These are phyloP conservation scores for Sugiyamaella chiloensis DNA, from an alignment of 805 yeast species.

Conservation along the genomic window DNA sequence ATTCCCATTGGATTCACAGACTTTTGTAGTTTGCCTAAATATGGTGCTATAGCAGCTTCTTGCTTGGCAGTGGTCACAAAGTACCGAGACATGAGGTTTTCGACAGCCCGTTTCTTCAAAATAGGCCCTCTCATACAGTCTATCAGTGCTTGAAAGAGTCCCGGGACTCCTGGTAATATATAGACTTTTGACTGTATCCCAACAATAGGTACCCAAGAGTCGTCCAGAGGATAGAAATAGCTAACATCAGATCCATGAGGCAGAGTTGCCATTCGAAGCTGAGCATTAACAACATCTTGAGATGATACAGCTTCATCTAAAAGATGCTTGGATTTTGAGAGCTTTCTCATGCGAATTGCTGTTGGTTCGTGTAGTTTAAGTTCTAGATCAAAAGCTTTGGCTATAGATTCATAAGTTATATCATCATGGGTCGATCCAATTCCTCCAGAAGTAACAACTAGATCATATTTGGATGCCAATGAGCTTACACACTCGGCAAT, in stretches of 20 bases:
- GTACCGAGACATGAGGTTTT: conserved; percentile 39
- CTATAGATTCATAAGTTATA: conserved; percentile 74
- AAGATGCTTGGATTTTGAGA: conserved; percentile 36
- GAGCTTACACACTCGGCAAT: conserved; percentile 51
- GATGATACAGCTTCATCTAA: conserved; percentile 25
- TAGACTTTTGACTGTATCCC: conserved; percentile 61
- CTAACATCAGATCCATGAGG: conserved; percentile 47
- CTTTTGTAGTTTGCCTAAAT: conserved; percentile 50
- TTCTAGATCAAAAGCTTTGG: conserved; percentile 56
- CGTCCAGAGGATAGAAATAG: conserved; percentile 42
- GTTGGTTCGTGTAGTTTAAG: conserved; percentile 54
- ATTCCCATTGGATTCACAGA: conserved; percentile 40
- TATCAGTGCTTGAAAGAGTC: conserved; percentile 57
- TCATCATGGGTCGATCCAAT: conserved; percentile 93
- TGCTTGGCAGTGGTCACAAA: conserved; percentile 58
- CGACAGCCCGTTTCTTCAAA: conserved; percentile 36
- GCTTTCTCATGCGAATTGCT: conserved; percentile 53
- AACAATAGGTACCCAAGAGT: conserved; percentile 83
- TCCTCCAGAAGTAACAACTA: conserved; percentile 67
- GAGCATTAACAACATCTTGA: conserved; percentile 53
- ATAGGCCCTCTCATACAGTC: conserved; percentile 41
- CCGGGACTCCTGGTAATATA: conserved; percentile 83
- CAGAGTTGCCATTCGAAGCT: conserved; percentile 74
- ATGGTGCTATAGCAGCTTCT: conserved; percentile 71
- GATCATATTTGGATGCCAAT: conserved; percentile 54